Base-by-base conservation (phyloP, 2,329 filamentous ascomycete species). In the Phaeomoniella chlamydospora region DNA sequence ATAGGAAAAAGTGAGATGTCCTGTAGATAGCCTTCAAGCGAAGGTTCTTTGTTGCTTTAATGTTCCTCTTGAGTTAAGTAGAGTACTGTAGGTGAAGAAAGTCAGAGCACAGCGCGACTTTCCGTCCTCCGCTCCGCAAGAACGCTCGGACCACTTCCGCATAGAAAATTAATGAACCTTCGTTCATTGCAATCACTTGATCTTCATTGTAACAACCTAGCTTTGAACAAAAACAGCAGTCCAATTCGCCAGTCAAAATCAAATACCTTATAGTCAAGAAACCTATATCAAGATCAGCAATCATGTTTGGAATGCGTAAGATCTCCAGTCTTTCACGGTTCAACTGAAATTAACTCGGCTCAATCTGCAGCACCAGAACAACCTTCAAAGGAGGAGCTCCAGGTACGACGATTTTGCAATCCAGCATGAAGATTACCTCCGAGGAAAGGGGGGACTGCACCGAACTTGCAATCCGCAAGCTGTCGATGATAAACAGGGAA, bases 361-460 rank as follows among this genome's bases (percentile, higher is more conserved):
- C n/a, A n/a, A n/a, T n/a, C n/a, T 34, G 35, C 37, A 61, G 58
- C 55, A 39, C 55, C 56, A 36, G 57, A 64, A 54, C 58, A 61
- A 49, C 49, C 58, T 45, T 64, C 61, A 38, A 56, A 60, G 48
- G 58, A 60, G 50, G 57, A 64, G 49, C 56, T 65, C 43, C 56
- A 54, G 51, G 22, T 26, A 26, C 22, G 22, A 26, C 22, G 9
- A 12, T 29, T 17, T 15, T 33, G 6, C 35, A 16, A 6, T 13
- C 29, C n/a, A n/a, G n/a, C n/a, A n/a, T n/a, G n/a, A n/a, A n/a
- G n/a, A n/a, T n/a, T n/a, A n/a, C n/a, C n/a, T n/a, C n/a, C n/a
- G n/a, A n/a, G n/a, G n/a, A n/a, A n/a, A n/a, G n/a, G n/a, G n/a
- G n/a, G n/a, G n/a, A n/a, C n/a, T n/a, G n/a, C n/a, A n/a, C n/a